Percentiles rank a stretch among this genome's conserved stretches.
These are phyloP conservation scores for Ogataea dorogensis DNA, from an alignment of 805 yeast species.

Conservation along the genomic window DNA sequence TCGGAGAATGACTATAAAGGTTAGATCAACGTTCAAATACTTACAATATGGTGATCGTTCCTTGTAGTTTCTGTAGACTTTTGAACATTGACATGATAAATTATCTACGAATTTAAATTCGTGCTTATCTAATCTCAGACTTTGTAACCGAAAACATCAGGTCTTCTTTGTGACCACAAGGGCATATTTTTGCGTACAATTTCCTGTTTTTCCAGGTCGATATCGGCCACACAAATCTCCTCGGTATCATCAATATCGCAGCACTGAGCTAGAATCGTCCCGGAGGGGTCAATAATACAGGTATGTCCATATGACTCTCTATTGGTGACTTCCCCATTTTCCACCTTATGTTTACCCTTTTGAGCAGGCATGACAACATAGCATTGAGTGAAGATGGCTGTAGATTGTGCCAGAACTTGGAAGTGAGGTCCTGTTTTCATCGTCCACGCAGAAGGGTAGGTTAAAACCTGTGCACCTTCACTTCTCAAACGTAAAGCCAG, in stretches of 20 bases:
- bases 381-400: constrained; percentile 88
- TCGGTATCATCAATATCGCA: constrained; percentile 42
- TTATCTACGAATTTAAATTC: background rate
- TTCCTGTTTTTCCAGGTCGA: constrained; percentile 51
- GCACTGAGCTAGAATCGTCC: constrained; percentile 63
- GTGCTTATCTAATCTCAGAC: constrained; percentile 21
- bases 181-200: constrained; percentile 72
- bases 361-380: constrained; percentile 90
- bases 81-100: constrained; percentile 46
- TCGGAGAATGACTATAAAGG: constrained; percentile 28
- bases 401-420: constrained; percentile 71
- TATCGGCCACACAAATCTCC: constrained; percentile 58
- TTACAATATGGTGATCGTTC: constrained; percentile 45
- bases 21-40: constrained; percentile 9
- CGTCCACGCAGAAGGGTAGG: constrained; percentile 93
- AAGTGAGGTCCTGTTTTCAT: constrained; percentile 93
- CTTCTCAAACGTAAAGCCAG: constrained; percentile 61
- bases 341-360: constrained; percentile 68
- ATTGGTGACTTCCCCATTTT: constrained; percentile 39
- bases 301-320: constrained; percentile 87
- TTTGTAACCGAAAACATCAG: constrained; percentile 52
- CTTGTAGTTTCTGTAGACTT: constrained; percentile 44
- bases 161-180: constrained; percentile 67
- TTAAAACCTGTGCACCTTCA: constrained; percentile 70
- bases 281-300: constrained; percentile 91